Evolutionary conservation across 495 filamentous ascomycete species (phyloP).

Genomic region (Darksidea phi): DNA sequence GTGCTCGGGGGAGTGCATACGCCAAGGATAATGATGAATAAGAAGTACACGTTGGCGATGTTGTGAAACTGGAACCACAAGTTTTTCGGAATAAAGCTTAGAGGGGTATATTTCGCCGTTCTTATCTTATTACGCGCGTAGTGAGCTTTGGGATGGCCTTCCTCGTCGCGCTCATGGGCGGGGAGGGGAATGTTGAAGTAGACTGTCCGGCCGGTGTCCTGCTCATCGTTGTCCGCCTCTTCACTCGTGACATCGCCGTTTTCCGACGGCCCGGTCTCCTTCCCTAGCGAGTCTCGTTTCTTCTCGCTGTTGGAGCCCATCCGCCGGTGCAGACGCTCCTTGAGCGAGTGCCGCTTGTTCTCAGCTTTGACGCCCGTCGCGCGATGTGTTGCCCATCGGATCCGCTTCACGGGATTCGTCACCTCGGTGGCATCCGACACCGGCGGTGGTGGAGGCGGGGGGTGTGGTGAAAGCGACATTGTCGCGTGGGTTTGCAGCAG

Average conservation of each 20-base stretch:
- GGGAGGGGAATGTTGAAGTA: slow-evolving; percentile 89
- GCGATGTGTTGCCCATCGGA: slow-evolving; percentile 93
- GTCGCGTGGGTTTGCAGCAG: slow-evolving; percentile 10
- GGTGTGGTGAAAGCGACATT: slow-evolving; percentile 20
- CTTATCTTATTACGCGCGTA: slow-evolving; percentile 95
- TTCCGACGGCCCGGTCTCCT: slow-evolving; percentile 47
- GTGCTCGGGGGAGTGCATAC: slow-evolving; percentile 56
- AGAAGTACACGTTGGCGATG: slow-evolving; percentile 96
- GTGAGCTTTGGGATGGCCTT: slow-evolving; percentile 66
- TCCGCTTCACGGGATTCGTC: slow-evolving; percentile 61
- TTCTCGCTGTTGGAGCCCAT: slow-evolving; percentile 63
- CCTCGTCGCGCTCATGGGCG: slow-evolving; percentile 73
- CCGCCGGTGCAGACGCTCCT: slow-evolving; percentile 70
- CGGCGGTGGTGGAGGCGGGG: slow-evolving; percentile 29
- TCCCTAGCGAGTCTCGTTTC: slow-evolving; percentile 62
- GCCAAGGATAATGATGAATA: slow-evolving; percentile 90
- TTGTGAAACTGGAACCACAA: slow-evolving; percentile 97
- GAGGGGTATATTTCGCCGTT: slow-evolving; percentile 92
- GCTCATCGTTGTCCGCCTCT: slow-evolving; percentile 44
- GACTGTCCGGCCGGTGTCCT: slow-evolving; percentile 52
- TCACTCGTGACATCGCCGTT: slow-evolving; percentile 44
- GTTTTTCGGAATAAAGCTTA: slow-evolving; percentile 98
- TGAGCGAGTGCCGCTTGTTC: slow-evolving; percentile 81
- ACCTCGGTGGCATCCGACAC: slow-evolving; percentile 39
- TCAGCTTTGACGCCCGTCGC: slow-evolving; percentile 68